These are phyloP conservation scores for Apiospora koreana DNA, from an alignment of 2,329 filamentous ascomycete species.

Conservation along the genomic window DNA sequence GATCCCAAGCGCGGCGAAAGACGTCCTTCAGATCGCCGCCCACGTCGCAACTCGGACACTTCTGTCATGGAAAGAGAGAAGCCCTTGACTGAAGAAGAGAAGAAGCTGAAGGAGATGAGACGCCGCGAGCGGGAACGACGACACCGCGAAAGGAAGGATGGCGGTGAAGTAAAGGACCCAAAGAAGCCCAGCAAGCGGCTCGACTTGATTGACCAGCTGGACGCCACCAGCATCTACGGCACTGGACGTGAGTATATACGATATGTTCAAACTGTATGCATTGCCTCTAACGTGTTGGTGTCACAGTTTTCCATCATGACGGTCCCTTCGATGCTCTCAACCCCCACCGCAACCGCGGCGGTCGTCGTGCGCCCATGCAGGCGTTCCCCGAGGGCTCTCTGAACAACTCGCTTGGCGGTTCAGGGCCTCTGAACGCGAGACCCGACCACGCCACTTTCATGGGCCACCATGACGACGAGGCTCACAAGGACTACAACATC, in stretches of 20 bases:
- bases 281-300: slow-evolving; percentile 12
- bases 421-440: slow-evolving; percentile 78
- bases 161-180: slow-evolving; percentile 45
- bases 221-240: slow-evolving; percentile 94
- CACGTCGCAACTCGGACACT: slow-evolving; percentile 78
- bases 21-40: slow-evolving; percentile 44
- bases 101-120: slow-evolving; percentile 47
- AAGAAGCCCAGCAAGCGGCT: slow-evolving; percentile 49
- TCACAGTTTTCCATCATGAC: slow-evolving; percentile 90
- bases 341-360: slow-evolving; percentile 86
- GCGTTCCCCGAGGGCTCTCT: slow-evolving; percentile 90
- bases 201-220: slow-evolving; percentile 94
- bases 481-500: slow-evolving; percentile 75
- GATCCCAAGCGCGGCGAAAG: slow-evolving; percentile 36
- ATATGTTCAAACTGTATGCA: slow-evolving; percentile 7
- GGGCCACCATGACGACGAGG: slow-evolving; percentile 77
- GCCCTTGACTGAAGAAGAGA: slow-evolving; percentile 60
- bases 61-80: slow-evolving; percentile 66
- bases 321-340: slow-evolving; percentile 97
- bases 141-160: slow-evolving; percentile 42
- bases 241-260: slow-evolving; percentile 70
- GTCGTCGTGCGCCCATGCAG: slow-evolving; percentile 87
- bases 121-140: slow-evolving; percentile 55
- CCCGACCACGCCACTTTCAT: slow-evolving; percentile 88
- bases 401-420: slow-evolving; percentile 88